Evolutionary conservation across 805 yeast genomes (phyloP).

Genomic region (Saturnispora saitoi): DNA sequence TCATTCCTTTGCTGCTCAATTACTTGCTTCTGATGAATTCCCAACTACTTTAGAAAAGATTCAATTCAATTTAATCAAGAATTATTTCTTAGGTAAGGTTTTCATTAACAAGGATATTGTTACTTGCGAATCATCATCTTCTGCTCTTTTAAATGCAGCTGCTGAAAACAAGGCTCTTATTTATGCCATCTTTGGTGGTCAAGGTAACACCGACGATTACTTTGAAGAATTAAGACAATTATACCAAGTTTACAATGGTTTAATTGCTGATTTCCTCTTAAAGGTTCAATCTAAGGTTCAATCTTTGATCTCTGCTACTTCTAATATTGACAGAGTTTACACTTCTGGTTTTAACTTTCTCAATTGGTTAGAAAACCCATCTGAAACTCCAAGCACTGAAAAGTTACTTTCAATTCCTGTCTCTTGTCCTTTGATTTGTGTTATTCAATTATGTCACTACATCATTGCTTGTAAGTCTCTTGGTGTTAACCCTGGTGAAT

Average conservation of each 20-base stretch:
- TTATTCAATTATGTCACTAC: constrained; percentile 89
- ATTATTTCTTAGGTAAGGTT: constrained; percentile 49
- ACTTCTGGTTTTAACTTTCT: constrained; percentile 89
- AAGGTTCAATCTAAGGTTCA: constrained; percentile 63
- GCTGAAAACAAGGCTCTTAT: constrained; percentile 51
- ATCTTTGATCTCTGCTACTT: constrained; percentile 57
- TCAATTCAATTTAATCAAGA: constrained; percentile 59
- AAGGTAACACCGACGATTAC: constrained; percentile 96
- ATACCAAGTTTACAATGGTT: constrained; percentile 66
- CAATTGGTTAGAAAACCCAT: constrained; percentile 79
- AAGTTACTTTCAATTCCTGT: constrained; percentile 87
- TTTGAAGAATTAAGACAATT: constrained; percentile 91
- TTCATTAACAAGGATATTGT: constrained; percentile 20
- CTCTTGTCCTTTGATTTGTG: constrained; percentile 94
- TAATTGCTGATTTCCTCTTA: constrained; percentile 62
- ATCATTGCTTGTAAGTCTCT: constrained; percentile 78
- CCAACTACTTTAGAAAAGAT: constrained; percentile 68
- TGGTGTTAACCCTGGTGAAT: constrained; percentile 84
- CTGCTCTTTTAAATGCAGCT: constrained; percentile 53
- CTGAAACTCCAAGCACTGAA: constrained; percentile 81
- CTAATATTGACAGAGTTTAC: constrained; percentile 77
- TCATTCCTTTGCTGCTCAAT: constrained; percentile 75
- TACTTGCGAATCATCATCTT: not conserved
- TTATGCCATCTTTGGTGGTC: constrained; percentile 94
- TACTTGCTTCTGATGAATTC: constrained; percentile 47